Conservation (phyloP, 805 yeast genomes). For the Yarrowia sp. region DNA sequence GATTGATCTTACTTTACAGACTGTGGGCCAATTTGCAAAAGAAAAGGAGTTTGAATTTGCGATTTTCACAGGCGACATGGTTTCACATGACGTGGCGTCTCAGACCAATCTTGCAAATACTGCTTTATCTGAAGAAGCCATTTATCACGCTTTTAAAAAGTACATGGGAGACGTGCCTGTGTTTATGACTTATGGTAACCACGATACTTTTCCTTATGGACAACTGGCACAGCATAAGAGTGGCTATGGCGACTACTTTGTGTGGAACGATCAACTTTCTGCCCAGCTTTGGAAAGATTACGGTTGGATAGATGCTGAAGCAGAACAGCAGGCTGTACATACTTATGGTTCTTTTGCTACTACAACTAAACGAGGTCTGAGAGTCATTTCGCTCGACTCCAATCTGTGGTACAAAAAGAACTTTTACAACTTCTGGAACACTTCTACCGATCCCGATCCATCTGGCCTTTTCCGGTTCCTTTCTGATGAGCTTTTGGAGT, state of each 20-base stretch:
- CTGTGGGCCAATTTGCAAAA: slow-evolving; percentile 41
- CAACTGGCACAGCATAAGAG: slow-evolving; percentile 56
- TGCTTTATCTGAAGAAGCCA: slow-evolving; percentile 49
- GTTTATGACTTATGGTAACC: slow-evolving; percentile 63
- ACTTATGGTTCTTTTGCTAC: slow-evolving; percentile 60
- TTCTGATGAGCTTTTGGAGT: slow-evolving; percentile 56
- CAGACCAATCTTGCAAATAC: slow-evolving; percentile 49
- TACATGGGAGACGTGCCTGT: slow-evolving; percentile 53
- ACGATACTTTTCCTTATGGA: slow-evolving; percentile 70
- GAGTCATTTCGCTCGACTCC: slow-evolving; percentile 60
- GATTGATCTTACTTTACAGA: slow-evolving; percentile 54
- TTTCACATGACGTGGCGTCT: slow-evolving; percentile 54
- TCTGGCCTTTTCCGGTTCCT: slow-evolving; percentile 63
- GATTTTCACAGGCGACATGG: slow-evolving; percentile 69
- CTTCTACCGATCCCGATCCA: slow-evolving; percentile 49
- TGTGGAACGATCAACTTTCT: slow-evolving; percentile 49
- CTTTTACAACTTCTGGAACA: slow-evolving; percentile 51
- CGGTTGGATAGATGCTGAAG: slow-evolving; percentile 44
- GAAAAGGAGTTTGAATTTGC: slow-evolving; percentile 52
- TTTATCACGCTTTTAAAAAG: slow-evolving; percentile 52
- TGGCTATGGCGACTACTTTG: slow-evolving; percentile 43
- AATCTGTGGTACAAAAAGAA: slow-evolving; percentile 66
- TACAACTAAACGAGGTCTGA: slow-evolving; percentile 54
- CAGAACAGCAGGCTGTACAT: slow-evolving; percentile 38
- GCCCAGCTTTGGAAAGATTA: slow-evolving; percentile 48